These are phyloP conservation scores for Sporothrix humicola DNA, from an alignment of 2,329 filamentous ascomycete genomes.

Conservation along the genomic window DNA sequence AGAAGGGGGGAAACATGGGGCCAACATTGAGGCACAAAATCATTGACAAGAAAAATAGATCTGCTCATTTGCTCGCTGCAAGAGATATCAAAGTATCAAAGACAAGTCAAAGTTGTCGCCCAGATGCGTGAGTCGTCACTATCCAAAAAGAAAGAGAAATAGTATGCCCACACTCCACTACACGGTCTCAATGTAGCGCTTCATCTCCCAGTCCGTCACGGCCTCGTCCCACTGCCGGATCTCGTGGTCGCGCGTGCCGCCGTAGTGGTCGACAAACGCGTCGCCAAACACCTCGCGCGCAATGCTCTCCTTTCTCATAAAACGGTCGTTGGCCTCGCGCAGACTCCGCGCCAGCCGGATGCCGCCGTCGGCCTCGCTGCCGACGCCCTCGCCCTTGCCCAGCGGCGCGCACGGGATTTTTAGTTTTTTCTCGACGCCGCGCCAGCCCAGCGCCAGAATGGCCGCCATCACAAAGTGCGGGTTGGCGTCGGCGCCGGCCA, in stretches of 20 bases:
- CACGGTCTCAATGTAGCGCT: constrained; percentile 79
- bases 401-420: constrained; percentile 82
- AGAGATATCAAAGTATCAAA: no score
- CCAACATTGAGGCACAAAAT: no score
- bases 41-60: no score
- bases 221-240: constrained; percentile 90
- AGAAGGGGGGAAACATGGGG: no score
- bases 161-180: constrained; percentile 47
- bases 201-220: constrained; percentile 91
- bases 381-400: constrained; percentile 82
- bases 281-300: constrained; percentile 95
- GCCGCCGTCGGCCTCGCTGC: constrained; percentile 72
- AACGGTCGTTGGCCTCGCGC: constrained; percentile 80
- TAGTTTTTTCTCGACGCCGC: constrained; percentile 90
- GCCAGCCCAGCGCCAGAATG: constrained; percentile 85
- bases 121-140: no score
- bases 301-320: constrained; percentile 78
- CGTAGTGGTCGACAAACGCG: constrained; percentile 94
- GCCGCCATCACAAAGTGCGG: constrained; percentile 85
- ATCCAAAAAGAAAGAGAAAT: no score
- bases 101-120: no score
- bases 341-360: constrained; percentile 81
- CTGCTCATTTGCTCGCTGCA: constrained; percentile 9
- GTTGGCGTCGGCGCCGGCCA: constrained; percentile 93
- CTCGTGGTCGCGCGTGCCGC: constrained; percentile 90